Conservation (phyloP, 441 rosid genomes). For the Mallotus japonicus region DNA sequence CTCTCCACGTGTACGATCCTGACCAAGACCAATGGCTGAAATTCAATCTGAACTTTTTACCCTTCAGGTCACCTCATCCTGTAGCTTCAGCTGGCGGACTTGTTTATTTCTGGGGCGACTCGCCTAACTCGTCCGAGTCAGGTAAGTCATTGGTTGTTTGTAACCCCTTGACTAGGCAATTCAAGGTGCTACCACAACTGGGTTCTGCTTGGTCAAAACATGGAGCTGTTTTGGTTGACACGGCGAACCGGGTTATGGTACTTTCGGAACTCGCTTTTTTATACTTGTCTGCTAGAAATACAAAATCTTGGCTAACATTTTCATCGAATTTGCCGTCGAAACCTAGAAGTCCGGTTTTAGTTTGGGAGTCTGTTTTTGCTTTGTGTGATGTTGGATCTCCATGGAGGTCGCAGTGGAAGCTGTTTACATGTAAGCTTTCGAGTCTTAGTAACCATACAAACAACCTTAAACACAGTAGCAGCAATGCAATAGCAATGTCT, state of each 20-base stretch:
- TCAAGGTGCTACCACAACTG: conserved; percentile 63
- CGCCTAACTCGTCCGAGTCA: conserved; percentile 42
- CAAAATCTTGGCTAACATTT: conserved; percentile 59
- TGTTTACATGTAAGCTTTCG: conserved; percentile 52
- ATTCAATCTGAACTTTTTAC: conserved; percentile 65
- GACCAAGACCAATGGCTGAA: conserved; percentile 52
- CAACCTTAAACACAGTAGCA: neutral
- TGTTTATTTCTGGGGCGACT: conserved; percentile 68
- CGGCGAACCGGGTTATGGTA: conserved; percentile 64
- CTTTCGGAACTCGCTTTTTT: conserved; percentile 71
- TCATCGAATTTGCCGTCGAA: conserved; percentile 83
- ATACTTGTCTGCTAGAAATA: conserved; percentile 42
- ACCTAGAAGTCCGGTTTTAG: conserved; percentile 71
- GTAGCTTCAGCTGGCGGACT: conserved; percentile 70
- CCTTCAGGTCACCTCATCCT: conserved; percentile 61
- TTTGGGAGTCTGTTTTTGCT: conserved; percentile 59
- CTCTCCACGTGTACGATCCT: conserved; percentile 66
- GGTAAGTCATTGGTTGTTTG: conserved; percentile 67
- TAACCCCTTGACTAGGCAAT: conserved; percentile 73
- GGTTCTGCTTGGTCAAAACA: conserved; percentile 93
- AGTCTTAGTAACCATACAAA: conserved; percentile 19
- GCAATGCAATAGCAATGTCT: neutral
- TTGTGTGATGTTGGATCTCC: conserved; percentile 88
- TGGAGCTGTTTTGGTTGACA: conserved; percentile 73
- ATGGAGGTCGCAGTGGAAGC: conserved; percentile 86